Evolutionary conservation across 768 basidiomycete genomes (phyloP), one percentile per base, ranked within the genome.

Genomic region (Chiua virens): DNA sequence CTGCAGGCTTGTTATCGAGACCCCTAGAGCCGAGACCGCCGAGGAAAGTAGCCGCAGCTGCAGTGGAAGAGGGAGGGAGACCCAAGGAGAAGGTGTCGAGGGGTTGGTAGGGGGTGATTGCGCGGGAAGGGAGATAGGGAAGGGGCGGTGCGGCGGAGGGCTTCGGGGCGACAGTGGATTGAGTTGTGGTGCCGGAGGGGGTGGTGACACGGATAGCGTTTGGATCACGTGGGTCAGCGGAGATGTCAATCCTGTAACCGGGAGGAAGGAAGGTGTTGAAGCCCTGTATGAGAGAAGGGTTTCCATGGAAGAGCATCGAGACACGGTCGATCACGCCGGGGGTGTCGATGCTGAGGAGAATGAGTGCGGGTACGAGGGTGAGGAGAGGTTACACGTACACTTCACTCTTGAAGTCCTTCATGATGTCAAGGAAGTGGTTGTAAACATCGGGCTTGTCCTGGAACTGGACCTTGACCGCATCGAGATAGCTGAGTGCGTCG

Each of bases 391-490:
- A 14, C 11, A 80, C 91, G 74, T 69, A 93, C 90, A 74, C 76
- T 73, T 96, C 92, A 63, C 92, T 92, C 75, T 99, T 99, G 71
- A 99, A 99, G 68, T 98, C 95, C 76, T 98, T 98, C 97, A 97
- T 97, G 65, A 97, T 95, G 68, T 96, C 92, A 70, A 95, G 71
- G 65, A 94, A 93, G 57, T 87, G 81, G 68, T 97, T 96, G 77
- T 97, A 97, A 23, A 96, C 92, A 62, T 94, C 91, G 18, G 93
- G 93, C 68, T 86, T 85, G 66, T 91, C 87, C 41, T 83, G 79
- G 68, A 96, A 97, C 73, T 93, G 89, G 38, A 82, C 78, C 76
- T 96, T 97, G 74, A 97, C 93, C 23, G 91, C 90, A 68, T 97
- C 93, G 58, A 97, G 83, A 63, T 97, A 97, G 63, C 85, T 87